Evolutionary conservation across 495 filamentous ascomycete species (phyloP), one percentile per base, ranked within the genome.

Genomic region (Tuber indicum): DNA sequence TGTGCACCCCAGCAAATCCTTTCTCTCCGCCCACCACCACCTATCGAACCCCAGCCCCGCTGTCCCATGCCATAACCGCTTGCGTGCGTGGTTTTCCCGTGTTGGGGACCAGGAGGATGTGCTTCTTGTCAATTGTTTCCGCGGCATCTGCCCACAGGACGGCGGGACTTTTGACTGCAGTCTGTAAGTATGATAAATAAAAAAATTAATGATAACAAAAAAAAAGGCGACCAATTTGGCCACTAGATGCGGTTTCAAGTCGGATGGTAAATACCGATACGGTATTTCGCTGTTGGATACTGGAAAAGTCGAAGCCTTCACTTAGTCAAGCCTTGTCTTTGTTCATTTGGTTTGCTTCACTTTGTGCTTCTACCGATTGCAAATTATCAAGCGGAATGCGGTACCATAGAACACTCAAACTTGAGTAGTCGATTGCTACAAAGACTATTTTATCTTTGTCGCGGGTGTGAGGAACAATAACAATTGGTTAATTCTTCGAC

Each of bases 391-490:
- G 58, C 12, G 58, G 17, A 66, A 36, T 36, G 32, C 26, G 14
- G 58, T 17, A 66, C 58, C 26, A 36, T 36, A 36, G 58, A 66
- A 36, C 58, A 19, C 58, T 66, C n/a, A 36, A 66, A 66, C 26
- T 32, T 8, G 58, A 66, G n/a, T 32, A 66, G 12, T 32, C 58
- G 26, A 16, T 17, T 66, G 58, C 3, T 66, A 66, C 26, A 66
- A 66, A 66, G 58, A 36, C 32, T 66, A 66, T 66, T 66, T 66
- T 66, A 66, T 66, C 58, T 66, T 36, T 66, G 58, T 66, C 26
- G 26, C 58, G 10, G 58, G 58, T 66, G n/a, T 14, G 23, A 66
- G n/a, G 58, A 16, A 17, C 58, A 36, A 19, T 36, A 36, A 17
- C 4, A 66, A 62, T 32, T 26, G n/a, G 52, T 62, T 62, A 62